Evolutionary conservation across 768 basidiomycete genomes (phyloP), one percentile per base, ranked within the genome.

Genomic region (Xerocomellus intermedius): DNA sequence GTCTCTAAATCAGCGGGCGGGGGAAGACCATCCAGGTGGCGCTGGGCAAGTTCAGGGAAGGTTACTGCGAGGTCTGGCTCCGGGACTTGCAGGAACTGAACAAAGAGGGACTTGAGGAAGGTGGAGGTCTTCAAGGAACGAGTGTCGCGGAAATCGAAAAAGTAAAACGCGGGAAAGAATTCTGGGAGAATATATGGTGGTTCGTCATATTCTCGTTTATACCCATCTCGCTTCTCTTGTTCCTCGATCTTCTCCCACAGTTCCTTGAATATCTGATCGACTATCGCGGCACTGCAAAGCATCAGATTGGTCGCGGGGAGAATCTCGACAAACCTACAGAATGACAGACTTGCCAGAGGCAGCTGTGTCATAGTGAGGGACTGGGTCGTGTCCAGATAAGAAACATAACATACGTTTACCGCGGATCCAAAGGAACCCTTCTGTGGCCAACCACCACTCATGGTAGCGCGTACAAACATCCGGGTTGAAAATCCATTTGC

Each of bases 141-240:
- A 49, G 42, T 49, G 48, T 69, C 67, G 32, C 67, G 65, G 48
- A 59, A 64, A 55, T 68, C 68, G 47, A 69, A 68, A 33, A 67
- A 68, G 56, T 64, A 64, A 50, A 65, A 60, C 0, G 56, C 68
- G 4, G 68, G 60, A 45, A 61, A 61, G 52, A 66, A 66, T 52
- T 66, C 63, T 12, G 64, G 64, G 12, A 49, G 65, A 42, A 65
- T 16, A 5, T 48, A 50, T 47, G 57, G 55, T 3, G 56, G 63
- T 42, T 63, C 58, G 24, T 63, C 56, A 19, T 46, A 43, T 41
- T 56, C 52, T 54, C 50, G 63, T 50, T 54, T 52, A 42, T 30
- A 33, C 3, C 63, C 60, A 33, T 52, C 56, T 22, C 16, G 54
- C 32, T 65, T 60, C 21, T 63, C 60, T 21, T 68, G 60, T 44